Conservation (phyloP, 306 rosid species). For the Mimosa bimucronata region DNA sequence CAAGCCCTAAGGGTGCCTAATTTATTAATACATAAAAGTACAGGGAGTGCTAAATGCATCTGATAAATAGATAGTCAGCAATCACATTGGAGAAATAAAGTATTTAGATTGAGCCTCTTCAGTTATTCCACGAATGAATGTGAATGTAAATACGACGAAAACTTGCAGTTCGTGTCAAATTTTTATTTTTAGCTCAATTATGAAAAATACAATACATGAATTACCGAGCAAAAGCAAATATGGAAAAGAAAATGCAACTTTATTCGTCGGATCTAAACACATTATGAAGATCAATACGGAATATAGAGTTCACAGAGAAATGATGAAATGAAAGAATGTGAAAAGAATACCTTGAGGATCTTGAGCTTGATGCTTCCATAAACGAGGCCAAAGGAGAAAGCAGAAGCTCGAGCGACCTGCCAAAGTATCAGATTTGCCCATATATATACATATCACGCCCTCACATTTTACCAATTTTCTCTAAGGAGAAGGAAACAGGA, state of each 20-base stretch:
- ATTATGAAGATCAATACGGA: neutral
- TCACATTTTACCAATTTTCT: neutral
- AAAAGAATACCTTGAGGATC: slow-evolving; percentile 62
- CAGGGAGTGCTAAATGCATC: neutral
- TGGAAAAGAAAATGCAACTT: slow-evolving; percentile 6
- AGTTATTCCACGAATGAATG: neutral
- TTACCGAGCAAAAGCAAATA: neutral
- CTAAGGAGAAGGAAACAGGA: slow-evolving; percentile 1
- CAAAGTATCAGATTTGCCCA: neutral
- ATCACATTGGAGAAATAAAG: neutral
- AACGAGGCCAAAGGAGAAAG: slow-evolving; percentile 78
- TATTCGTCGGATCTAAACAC: neutral
- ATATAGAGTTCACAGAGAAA: neutral
- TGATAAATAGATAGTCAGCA: neutral
- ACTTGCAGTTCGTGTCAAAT: slow-evolving; percentile 18
- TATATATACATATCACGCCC: too few relatives aligned
- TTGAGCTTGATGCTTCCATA: slow-evolving; percentile 88
- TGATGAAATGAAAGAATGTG: neutral
- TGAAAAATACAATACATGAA: neutral
- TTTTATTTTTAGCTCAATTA: neutral
- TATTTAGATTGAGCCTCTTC: neutral
- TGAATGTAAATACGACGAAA: neutral
- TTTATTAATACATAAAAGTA: neutral
- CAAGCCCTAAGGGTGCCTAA: too few relatives aligned
- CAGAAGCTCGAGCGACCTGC: slow-evolving; percentile 92